Evolutionary conservation across 192 early-diverging fungal species (phyloP).

Genomic region (Chytriomyces sp.): DNA sequence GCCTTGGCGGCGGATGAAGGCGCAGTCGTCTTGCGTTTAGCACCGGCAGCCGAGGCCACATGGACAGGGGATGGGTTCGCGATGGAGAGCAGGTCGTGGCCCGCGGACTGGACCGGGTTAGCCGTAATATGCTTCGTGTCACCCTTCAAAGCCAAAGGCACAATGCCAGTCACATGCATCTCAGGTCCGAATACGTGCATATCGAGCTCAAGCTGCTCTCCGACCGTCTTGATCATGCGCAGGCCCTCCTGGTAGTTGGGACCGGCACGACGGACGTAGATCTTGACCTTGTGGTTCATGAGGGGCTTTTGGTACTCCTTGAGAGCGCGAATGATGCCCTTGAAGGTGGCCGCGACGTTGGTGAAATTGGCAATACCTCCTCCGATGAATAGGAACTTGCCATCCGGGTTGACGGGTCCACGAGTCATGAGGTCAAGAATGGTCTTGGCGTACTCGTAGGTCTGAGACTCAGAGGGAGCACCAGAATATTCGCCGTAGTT

Average conservation of each 20-base stretch:
- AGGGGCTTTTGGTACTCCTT: conserved; percentile 88
- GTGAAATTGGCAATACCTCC: conserved; percentile 99
- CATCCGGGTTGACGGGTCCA: conserved; percentile 75
- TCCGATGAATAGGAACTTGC: conserved; percentile 97
- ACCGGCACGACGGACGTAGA: conserved; percentile 96
- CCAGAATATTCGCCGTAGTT: conserved; percentile 99
- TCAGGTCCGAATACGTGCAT: conserved; percentile 97
- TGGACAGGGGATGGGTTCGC: conserved; percentile 8
- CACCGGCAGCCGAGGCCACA: conserved; percentile 10
- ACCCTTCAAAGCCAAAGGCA: conserved; percentile 86
- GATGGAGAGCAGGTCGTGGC: conserved; percentile 31
- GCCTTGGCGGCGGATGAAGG: neutral
- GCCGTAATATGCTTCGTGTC: conserved; percentile 53
- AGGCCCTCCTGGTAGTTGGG: conserved; percentile 99
- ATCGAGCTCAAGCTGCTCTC: conserved; percentile 90
- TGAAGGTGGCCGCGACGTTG: conserved; percentile 98
- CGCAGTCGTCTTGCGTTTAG: neutral
- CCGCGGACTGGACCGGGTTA: neutral
- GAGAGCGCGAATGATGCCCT: conserved; percentile 96
- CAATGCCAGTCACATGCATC: conserved; percentile 98
- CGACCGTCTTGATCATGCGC: conserved; percentile 88
- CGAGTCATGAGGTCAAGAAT: conserved; percentile 99
- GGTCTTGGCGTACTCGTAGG: conserved; percentile 99
- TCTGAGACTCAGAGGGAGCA: conserved; percentile 98
- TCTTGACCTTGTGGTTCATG: conserved; percentile 84